Evolutionary conservation across 106 monocot species (phyloP), one percentile per base, ranked within the genome.

Genomic region (Vanilla planifolia): DNA sequence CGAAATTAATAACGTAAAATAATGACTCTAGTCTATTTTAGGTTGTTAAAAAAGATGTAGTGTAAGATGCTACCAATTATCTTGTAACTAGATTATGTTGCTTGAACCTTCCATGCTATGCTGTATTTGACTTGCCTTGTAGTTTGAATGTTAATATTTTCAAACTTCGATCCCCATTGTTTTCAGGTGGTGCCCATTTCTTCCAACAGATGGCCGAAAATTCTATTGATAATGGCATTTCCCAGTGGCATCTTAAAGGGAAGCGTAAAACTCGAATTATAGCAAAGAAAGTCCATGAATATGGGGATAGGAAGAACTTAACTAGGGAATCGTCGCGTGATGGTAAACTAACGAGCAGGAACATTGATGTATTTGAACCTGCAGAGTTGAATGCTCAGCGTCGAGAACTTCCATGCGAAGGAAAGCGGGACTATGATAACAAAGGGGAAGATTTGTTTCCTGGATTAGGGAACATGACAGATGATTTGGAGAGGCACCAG

Each of bases 161-260:
- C 24, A 41, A 60, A 14, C 17, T 33, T 21, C n/a, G 16, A 41
- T 42, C 27, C 4, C 42, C 20, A 57, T 37, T 37, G 24, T 53
- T 53, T 53, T 11, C 21, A 57, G 57, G 33, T 4, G 15, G 33
- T 35, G 27, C 57, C 8, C 57, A 57, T 15, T 35, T 35, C 35
- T 21, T 20, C 2, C 17, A 34, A 57, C 57, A 19, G 17, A 34
- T 19, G 2, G 34, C 35, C 10, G 19, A 57, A 35, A 51, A 27
- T 43, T 26, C 34, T 41, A 21, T 55, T 59, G 82, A 73, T 5
- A 21, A 32, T 8, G 74, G 79, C 29, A 74, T 91, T 17, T 85
- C 81, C 20, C 81, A 73, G 51, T 91, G 91, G 91, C 79, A 82
- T 65, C 67, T 85, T 63, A 91, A 91, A 69, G 82, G 91, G 17